These are phyloP conservation scores for Breynia disticha DNA, from an alignment of 441 rosid species.

Conservation along the genomic window DNA sequence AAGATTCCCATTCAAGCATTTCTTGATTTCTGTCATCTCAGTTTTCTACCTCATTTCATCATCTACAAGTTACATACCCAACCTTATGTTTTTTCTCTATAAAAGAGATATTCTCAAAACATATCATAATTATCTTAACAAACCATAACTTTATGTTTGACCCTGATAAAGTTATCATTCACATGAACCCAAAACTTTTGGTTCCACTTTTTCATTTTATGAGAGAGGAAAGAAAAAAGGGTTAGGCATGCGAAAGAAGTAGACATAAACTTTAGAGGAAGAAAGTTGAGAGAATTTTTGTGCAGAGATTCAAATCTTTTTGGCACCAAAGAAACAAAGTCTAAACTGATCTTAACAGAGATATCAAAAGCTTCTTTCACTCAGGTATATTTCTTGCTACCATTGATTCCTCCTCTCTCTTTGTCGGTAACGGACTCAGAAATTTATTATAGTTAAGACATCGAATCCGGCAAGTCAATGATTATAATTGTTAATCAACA, in stretches of 20 bases:
- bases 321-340: constrained; percentile 24
- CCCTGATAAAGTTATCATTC: constrained; percentile 30
- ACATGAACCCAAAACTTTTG: constrained; percentile 16
- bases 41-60: constrained; percentile 10
- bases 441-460: too few relatives aligned
- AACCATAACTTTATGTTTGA: constrained; percentile 32
- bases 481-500: too few relatives aligned
- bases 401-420: not conserved
- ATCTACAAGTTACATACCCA: not conserved
- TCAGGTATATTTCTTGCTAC: not conserved
- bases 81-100: not conserved
- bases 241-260: constrained; percentile 6
- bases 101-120: constrained; percentile 1
- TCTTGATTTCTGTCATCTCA: constrained; percentile 16
- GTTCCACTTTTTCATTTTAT: constrained; percentile 17
- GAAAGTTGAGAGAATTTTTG: not conserved
- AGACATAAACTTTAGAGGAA: constrained; percentile 3
- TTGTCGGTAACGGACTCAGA: too few relatives aligned
- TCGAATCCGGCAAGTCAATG: too few relatives aligned
- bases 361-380: constrained; percentile 11
- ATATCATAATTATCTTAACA: too few relatives aligned
- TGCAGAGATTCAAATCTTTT: constrained; percentile 28
- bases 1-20: constrained; percentile 22
- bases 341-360: constrained; percentile 10
- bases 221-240: not conserved